Evolutionary conservation across 495 filamentous ascomycete genomes (phyloP).

Genomic region (Hamigera avellanea): DNA sequence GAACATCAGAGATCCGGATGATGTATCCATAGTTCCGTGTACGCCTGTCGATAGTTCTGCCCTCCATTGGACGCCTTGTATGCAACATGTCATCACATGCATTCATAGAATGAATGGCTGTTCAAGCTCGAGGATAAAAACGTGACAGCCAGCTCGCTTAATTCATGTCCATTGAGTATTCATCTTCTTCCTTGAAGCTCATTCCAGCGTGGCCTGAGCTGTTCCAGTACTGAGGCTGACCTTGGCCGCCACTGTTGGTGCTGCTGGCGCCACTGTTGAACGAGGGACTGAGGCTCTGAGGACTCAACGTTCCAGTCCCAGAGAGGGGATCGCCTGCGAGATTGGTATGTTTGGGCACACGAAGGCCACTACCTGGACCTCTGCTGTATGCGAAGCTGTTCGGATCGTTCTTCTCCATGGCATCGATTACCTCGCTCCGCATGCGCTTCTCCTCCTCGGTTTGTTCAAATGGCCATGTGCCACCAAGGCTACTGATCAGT

Average conservation of each 20-base stretch:
- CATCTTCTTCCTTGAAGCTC: slow-evolving; percentile 86
- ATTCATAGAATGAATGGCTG: slow-evolving; percentile 7
- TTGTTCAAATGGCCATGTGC: slow-evolving; percentile 65
- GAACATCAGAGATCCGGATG: slow-evolving; percentile 1
- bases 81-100: slow-evolving; percentile 26
- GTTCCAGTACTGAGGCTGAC: slow-evolving; percentile 57
- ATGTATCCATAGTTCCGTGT: slow-evolving; percentile 8
- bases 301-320: slow-evolving; percentile 34
- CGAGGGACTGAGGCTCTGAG: slow-evolving; percentile 60
- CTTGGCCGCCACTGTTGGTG: slow-evolving; percentile 38
- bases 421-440: slow-evolving; percentile 80
- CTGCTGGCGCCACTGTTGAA: slow-evolving; percentile 48
- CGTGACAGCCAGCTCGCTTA: slow-evolving; percentile 11
- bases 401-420: slow-evolving; percentile 68
- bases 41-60: slow-evolving; percentile 18
- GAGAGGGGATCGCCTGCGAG: slow-evolving; percentile 67
- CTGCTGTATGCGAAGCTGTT: slow-evolving; percentile 68
- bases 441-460: slow-evolving; percentile 92
- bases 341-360: slow-evolving; percentile 89
- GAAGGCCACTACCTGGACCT: slow-evolving; percentile 69
- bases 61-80: slow-evolving; percentile 28
- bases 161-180: slow-evolving; percentile 72
- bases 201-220: slow-evolving; percentile 54
- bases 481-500: slow-evolving; percentile 56
- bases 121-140: slow-evolving; percentile 1